These are phyloP conservation scores for Smittium mucronatum DNA, from an alignment of 371 early-diverging fungal genomes.

Conservation along the genomic window DNA sequence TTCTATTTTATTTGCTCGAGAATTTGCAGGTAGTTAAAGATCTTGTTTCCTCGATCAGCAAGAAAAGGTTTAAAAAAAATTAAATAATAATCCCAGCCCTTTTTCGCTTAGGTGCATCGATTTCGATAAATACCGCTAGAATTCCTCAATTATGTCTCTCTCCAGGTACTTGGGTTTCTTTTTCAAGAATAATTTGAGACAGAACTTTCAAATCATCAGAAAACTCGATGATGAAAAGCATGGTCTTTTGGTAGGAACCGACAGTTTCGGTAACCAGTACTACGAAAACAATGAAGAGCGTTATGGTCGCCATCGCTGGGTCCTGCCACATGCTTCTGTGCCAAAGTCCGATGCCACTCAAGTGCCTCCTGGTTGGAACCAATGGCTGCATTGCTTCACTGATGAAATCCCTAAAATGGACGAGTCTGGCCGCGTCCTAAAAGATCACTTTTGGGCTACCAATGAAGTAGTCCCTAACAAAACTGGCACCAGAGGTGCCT, in stretches of 20 bases:
- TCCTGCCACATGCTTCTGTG: constrained; percentile 45
- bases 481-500: constrained; percentile 61
- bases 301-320: constrained; percentile 86
- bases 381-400: constrained; percentile 74
- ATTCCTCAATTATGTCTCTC: constrained; percentile 31
- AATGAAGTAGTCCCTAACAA: constrained; percentile 37
- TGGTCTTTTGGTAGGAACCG: constrained; percentile 74
- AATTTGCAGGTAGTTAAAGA: too few relatives aligned
- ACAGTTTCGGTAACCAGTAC: constrained; percentile 82
- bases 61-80: too few relatives aligned
- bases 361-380: constrained; percentile 89
- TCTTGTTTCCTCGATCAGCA: too few relatives aligned
- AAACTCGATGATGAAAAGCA: constrained; percentile 66
- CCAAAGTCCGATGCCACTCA: constrained; percentile 57
- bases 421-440: constrained; percentile 14
- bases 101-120: too few relatives aligned
- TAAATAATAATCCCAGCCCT: too few relatives aligned
- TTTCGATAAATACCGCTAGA: too few relatives aligned
- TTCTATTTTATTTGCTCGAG: too few relatives aligned
- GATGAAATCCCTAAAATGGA: constrained; percentile 64
- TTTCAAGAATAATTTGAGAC: constrained; percentile 29
- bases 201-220: constrained; percentile 51
- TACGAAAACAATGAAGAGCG: constrained; percentile 77
- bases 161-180: constrained; percentile 24
- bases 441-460: constrained; percentile 26